phyloP scores from a whole-genome alignment of 495 filamentous ascomycete genomes.

The Penicillium arizonense region DNA sequence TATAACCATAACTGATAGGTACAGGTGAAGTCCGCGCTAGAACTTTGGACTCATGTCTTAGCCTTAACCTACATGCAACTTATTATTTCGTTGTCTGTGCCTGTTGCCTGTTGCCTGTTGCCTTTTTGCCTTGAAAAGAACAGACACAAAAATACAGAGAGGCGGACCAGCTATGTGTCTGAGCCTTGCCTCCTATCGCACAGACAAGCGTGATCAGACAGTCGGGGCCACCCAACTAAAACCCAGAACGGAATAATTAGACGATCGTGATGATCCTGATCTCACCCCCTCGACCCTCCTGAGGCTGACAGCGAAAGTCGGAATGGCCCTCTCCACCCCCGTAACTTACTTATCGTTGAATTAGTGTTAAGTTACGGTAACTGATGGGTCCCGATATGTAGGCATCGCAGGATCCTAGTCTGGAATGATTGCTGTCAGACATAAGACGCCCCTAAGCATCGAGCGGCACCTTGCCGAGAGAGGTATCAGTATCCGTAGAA shows the following conservation, averaged over 20 bases:
- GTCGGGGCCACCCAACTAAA: neutral
- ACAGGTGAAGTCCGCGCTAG: too few relatives aligned
- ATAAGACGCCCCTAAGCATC: too few relatives aligned
- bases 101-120: neutral
- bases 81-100: too few relatives aligned
- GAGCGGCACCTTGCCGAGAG: too few relatives aligned
- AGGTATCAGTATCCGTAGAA: neutral
- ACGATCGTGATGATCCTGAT: conserved; percentile 26
- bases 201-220: conserved; percentile 6
- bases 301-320: neutral
- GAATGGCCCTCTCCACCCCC: neutral
- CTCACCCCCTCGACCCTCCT: conserved; percentile 6
- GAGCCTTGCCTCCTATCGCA: neutral
- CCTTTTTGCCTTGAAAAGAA: neutral
- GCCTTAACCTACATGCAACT: too few relatives aligned
- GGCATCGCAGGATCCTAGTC: too few relatives aligned
- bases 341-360: neutral
- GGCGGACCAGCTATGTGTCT: neutral
- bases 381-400: too few relatives aligned
- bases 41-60: too few relatives aligned
- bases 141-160: neutral
- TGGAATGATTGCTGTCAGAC: too few relatives aligned
- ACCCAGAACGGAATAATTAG: conserved; percentile 23
- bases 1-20: too few relatives aligned
- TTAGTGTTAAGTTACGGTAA: neutral